Base-by-base conservation (phyloP, 768 basidiomycete genomes). In the Xanthoconium purpureum region DNA sequence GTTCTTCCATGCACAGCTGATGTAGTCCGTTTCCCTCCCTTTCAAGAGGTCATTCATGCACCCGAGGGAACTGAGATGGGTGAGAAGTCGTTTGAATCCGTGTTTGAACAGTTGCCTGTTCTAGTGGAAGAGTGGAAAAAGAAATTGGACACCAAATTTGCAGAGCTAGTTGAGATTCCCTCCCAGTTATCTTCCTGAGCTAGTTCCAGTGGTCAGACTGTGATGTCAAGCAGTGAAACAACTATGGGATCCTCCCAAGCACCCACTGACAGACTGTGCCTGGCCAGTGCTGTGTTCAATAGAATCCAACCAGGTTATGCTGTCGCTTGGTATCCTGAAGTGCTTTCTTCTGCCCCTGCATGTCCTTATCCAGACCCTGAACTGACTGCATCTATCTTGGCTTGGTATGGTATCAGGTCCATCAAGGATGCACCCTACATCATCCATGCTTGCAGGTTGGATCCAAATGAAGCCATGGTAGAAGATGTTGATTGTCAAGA, bases 401-500 rank as follows among this genome's bases (percentile, higher is more conserved):
- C 13, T 5, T 36, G 30, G 18, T 46, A 35, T 10, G 5, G 20
- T 9, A 28, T 56, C n/a, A 42, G 15, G 12, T 52, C 40, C 20
- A 3, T 52, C 14, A 18, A 20, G 13, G 44, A 46, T 1, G 55
- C 50, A 1, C 32, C 50, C 0, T 43, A 57, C 15, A 38, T 57
- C 18, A 35, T 57, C 8, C 20, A 32, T 29, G 47, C 56, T 2
- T 53, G 56, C 29, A 52, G 57, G 10, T 20, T 58, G 24, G 49
- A 53, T 47, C 44, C 52, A 8, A 32, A 24, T 17, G 44, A 46
- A 1, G 52, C 52, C 45, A 53, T 49, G 3, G 37, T 40, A 4
- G 24, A 53, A 39, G 53, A 58, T 20, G 45, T 58, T 53, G 57
- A 55, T 33, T 29, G 44, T 37, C 29, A 28, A 6, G 51, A 58